Evolutionary conservation across 2,329 filamentous ascomycete species (phyloP), one percentile per base, ranked within the genome.

Genomic region (Hypoxylon sp.): DNA sequence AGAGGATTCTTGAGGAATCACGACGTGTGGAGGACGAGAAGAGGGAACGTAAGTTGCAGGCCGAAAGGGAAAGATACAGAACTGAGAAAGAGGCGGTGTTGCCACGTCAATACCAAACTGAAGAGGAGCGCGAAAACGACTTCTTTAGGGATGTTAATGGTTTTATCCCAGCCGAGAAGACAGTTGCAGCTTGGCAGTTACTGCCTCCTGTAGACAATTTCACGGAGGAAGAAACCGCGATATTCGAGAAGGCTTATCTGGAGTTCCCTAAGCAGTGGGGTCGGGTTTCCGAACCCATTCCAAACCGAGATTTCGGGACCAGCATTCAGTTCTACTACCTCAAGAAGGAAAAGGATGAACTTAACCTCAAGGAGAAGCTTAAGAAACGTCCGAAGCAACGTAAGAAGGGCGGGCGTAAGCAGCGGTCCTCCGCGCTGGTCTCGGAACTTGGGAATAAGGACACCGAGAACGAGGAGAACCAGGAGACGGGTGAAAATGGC

Each of bases 281-380:
- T 48, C 85, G 83, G 62, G 85, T 94, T 50, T 87, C 89, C 4
- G 83, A 88, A 51, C 78, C 79, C 16, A 73, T 93, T 4, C 80
- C 81, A 0, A 78, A 80, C 20, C 83, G 89, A 16, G 85, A 89
- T 63, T 91, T 90, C 70, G 87, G 88, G 59, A 83, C 89, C 35
- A 91, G 88, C 69, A 94, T 94, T 61, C 87, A 91, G 66, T 91
- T 92, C 69, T 94, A 94, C 71, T 94, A 94, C 69, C 78, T 89
- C 56, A 89, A 87, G 67, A 94, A 85, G 73, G 89, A 89, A 67
- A 93, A 84, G 73, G 88, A 87, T 72, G 79, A 85, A 35, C 81
- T 85, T 30, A 86, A 89, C 56, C 85, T 92, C 54, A 91, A 92
- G 68, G 87, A 90, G 65, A 90, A 89, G 70, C 77, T 88, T 20